These are phyloP conservation scores for Starmerella davenportii DNA, from an alignment of 805 yeast species.

Conservation along the genomic window DNA sequence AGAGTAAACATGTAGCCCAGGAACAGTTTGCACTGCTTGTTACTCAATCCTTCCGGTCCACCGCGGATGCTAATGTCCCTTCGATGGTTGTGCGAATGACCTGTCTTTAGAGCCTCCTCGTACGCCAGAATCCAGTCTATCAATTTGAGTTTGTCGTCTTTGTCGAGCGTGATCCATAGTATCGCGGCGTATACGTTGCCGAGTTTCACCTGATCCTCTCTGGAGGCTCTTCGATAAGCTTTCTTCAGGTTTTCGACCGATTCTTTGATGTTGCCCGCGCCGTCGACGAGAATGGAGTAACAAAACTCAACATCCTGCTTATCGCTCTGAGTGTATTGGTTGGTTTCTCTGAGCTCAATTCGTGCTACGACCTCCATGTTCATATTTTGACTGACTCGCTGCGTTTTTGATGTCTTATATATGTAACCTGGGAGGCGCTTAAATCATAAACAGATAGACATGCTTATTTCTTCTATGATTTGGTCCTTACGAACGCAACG, in stretches of 20 bases:
- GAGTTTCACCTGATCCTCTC: background rate
- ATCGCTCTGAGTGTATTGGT: background rate
- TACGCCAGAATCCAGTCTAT: background rate
- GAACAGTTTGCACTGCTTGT: background rate
- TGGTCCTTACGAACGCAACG: too few relatives aligned
- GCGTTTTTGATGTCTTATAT: too few relatives aligned
- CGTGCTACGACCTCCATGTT: too few relatives aligned
- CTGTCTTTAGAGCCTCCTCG: background rate
- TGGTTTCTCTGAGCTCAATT: background rate
- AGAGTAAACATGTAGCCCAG: background rate
- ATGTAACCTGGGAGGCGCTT: too few relatives aligned
- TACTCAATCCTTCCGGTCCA: background rate
- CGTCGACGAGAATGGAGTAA: background rate
- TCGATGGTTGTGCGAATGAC: background rate
- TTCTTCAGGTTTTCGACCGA: background rate
- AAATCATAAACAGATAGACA: too few relatives aligned
- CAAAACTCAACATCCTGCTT: background rate
- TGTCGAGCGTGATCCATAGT: background rate
- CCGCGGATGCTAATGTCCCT: background rate
- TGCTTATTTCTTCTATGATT: too few relatives aligned
- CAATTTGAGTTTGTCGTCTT: background rate
- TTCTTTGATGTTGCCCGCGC: background rate
- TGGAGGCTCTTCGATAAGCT: background rate
- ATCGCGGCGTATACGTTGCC: background rate
- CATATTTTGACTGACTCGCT: too few relatives aligned